Evolutionary conservation across 2,329 filamentous ascomycete species (phyloP), one percentile per base, ranked within the genome.

Genomic region (Paecilomyces sp.): DNA sequence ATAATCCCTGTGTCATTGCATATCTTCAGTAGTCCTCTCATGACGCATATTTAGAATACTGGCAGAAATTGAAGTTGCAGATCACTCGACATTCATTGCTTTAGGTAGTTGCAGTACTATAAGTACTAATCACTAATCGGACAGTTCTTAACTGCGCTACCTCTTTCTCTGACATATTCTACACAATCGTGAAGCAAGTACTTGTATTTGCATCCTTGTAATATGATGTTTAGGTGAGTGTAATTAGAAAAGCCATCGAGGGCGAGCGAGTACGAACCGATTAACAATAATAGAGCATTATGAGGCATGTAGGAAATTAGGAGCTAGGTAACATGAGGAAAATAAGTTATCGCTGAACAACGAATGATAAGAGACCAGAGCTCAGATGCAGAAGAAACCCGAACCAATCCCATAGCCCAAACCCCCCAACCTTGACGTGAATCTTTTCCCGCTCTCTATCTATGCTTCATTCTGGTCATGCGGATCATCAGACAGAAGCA

Each of bases 391-490:
- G 62, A 63, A 56, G 60, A 57, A 57, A 61, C 63, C 31, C 52
- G 55, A 33, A 59, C 63, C 59, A 56, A 57, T 63, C 62, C 60
- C 55, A 59, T 62, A 61, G 57, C 65, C 66, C 59, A 55, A 57
- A 41, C 33, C 55, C 55, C 57, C 60, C 57, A 60, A 62, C 64
- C 65, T 59, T 67, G 63, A 63, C 64, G 60, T 62, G 57, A 64
- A 63, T 59, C 64, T 57, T 65, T 63, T 47, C 41, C 63, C 59
- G 63, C 61, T 58, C 66, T 68, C 63, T 62, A 61, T 62, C 55
- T 60, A 64, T 68, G 64, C 63, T 67, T 68, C 65, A 61, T 67
- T 62, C 63, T 64, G 60, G 63, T 67, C 66, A 61, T 68, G 58
- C 63, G 56, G 54, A 62, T 64, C 61, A 64, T 63, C 60, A 63